phyloP scores from a whole-genome alignment of 1,284 basidiomycete genomes.

The Tilletia caries region DNA sequence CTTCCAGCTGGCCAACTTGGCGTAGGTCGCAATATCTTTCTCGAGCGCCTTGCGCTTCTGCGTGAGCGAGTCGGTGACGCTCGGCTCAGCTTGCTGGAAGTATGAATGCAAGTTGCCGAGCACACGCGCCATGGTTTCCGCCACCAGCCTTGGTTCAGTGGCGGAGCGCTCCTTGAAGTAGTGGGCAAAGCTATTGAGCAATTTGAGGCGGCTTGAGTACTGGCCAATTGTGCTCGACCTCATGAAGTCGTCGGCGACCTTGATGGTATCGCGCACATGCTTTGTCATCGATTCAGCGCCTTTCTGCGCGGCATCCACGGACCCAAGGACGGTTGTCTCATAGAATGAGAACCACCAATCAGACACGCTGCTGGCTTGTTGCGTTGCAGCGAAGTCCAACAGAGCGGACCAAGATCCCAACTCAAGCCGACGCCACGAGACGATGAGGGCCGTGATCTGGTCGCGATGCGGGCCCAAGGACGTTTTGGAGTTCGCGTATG shows the following conservation, averaged over 20 bases:
- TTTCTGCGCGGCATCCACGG: constrained; percentile 35
- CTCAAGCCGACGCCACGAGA: constrained; percentile 87
- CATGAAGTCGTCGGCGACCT: constrained; percentile 79
- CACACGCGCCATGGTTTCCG: constrained; percentile 56
- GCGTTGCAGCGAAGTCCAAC: constrained; percentile 59
- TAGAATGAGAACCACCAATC: constrained; percentile 93
- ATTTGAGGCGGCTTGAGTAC: constrained; percentile 67
- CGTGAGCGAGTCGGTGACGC: constrained; percentile 61
- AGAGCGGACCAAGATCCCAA: constrained; percentile 80
- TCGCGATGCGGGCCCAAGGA: constrained; percentile 70
- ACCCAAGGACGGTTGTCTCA: constrained; percentile 65
- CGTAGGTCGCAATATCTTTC: constrained; percentile 76
- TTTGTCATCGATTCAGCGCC: constrained; percentile 54
- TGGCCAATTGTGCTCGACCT: constrained; percentile 76
- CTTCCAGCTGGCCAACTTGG: constrained; percentile 97
- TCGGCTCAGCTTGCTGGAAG: constrained; percentile 65
- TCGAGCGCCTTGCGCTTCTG: constrained; percentile 68
- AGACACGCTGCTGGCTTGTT: constrained; percentile 58
- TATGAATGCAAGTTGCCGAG: constrained; percentile 68
- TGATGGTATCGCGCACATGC: constrained; percentile 70
- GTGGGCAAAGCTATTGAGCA: constrained; percentile 68
- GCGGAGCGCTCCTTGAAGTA: constrained; percentile 29
- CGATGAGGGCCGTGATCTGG: constrained; percentile 69
- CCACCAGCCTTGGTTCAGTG: constrained; percentile 25
- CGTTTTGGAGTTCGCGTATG: constrained; percentile 83